Percentiles rank a stretch among this genome's conserved stretches.
phyloP scores from a whole-genome alignment of 2,329 filamentous ascomycete genomes.

The Didymella pomorum region DNA sequence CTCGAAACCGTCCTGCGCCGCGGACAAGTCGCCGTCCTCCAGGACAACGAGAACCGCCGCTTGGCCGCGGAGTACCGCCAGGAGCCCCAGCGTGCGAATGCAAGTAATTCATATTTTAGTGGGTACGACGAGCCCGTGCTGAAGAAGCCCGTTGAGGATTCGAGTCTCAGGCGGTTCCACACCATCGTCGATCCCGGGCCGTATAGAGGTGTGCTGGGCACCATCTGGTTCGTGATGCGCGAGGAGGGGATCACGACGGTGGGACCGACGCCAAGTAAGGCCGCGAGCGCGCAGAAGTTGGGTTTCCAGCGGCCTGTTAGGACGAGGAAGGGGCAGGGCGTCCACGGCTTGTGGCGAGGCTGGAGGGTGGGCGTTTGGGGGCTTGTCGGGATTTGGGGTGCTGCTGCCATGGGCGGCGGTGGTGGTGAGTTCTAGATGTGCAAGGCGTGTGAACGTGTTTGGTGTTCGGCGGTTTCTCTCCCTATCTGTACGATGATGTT shows the following conservation, averaged over 20 bases:
- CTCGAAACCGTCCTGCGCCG: slow-evolving; percentile 90
- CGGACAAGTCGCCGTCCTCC: slow-evolving; percentile 76
- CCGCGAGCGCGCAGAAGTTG: slow-evolving; percentile 36
- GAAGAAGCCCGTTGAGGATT: slow-evolving; percentile 30
- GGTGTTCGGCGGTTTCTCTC: not conserved
- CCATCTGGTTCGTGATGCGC: slow-evolving; percentile 84
- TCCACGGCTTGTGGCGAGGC: slow-evolving; percentile 73
- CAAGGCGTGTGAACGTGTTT: not conserved
- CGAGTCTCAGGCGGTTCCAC: slow-evolving; percentile 57
- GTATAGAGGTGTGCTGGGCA: slow-evolving; percentile 88
- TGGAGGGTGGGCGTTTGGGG: slow-evolving; percentile 84
- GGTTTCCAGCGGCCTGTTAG: slow-evolving; percentile 50
- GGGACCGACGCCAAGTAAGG: slow-evolving; percentile 31
- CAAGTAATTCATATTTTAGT: not conserved
- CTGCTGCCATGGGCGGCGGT: slow-evolving; percentile 62
- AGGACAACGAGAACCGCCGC: slow-evolving; percentile 47
- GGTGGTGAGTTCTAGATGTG: slow-evolving; percentile 49
- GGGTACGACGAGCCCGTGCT: slow-evolving; percentile 7
- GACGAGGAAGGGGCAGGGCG: slow-evolving; percentile 69
- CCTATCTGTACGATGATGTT: not conserved
- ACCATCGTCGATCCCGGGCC: slow-evolving; percentile 82
- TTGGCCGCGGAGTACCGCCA: slow-evolving; percentile 37
- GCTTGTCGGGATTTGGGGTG: slow-evolving; percentile 76
- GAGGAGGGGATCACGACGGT: slow-evolving; percentile 73
- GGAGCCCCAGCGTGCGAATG: slow-evolving; percentile 15